Conservation (phyloP, 2,329 filamentous ascomycete genomes). For the Diplodia sapinea region DNA sequence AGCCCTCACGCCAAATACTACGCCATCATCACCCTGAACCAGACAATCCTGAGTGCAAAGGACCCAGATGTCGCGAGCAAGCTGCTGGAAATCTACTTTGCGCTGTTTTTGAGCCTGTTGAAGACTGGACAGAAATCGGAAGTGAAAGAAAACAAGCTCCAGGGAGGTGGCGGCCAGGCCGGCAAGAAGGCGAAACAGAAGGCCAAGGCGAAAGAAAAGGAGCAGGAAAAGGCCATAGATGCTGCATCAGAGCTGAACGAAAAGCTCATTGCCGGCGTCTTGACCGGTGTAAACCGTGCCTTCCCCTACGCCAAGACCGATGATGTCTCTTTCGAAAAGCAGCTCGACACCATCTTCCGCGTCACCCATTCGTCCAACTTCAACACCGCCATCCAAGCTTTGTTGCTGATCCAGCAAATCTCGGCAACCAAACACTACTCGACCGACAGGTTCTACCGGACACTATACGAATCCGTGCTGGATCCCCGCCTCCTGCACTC, state of each 20-base stretch:
- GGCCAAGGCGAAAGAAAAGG: slow-evolving; percentile 50
- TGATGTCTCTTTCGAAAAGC: slow-evolving; percentile 77
- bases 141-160: slow-evolving; percentile 51
- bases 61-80: slow-evolving; percentile 81
- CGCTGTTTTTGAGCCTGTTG: slow-evolving; percentile 80
- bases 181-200: slow-evolving; percentile 60
- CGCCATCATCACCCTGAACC: slow-evolving; percentile 94
- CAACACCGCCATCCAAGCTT: slow-evolving; percentile 95
- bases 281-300: slow-evolving; percentile 94
- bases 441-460: slow-evolving; percentile 91
- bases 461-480: slow-evolving; percentile 90
- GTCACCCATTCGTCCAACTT: slow-evolving; percentile 99
- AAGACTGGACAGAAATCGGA: slow-evolving; percentile 62
- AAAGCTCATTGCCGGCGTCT: slow-evolving; percentile 87
- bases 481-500: slow-evolving; percentile 87
- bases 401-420: slow-evolving; percentile 93
- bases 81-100: slow-evolving; percentile 89
- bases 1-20: slow-evolving; percentile 91
- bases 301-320: slow-evolving; percentile 90
- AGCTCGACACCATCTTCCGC: slow-evolving; percentile 91
- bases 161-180: slow-evolving; percentile 61
- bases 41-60: slow-evolving; percentile 86
- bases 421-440: slow-evolving; percentile 79
- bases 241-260: slow-evolving; percentile 74
- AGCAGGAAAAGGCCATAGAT: slow-evolving; percentile 50